Base-by-base conservation (phyloP, 2,329 filamentous ascomycete species). In the Botrytis paeoniae region DNA sequence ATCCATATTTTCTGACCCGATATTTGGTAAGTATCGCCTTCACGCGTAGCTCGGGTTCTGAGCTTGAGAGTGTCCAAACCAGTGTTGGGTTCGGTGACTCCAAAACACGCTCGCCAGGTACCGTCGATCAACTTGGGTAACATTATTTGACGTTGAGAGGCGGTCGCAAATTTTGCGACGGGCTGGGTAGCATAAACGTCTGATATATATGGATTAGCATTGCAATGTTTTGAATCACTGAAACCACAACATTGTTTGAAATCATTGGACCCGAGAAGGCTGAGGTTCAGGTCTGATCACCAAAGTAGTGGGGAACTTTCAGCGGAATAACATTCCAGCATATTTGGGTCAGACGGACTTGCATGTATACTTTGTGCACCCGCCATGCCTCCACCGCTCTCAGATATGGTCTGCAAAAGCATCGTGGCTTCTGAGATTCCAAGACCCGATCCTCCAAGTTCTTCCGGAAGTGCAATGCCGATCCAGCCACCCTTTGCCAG, bases 1-100 rank as follows among this genome's bases (percentile, higher is more conserved):
- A 96, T 97, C 93, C 93, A 97, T 71, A 95, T 95, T 83, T 97
- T 97, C 80, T 95, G 92, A 0, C 93, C 93, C 0, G 88, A 88
- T 18, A 97, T 86, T 1, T 83, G 84, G 80, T 95, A 97, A 6
- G 84, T 86, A 22, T 87, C 84, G 0, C 87, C 88, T 32, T 89
- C 87, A 76, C 86, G 87, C 43, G 81, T 86, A 0, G 93, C 93
- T 9, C 83, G 82, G 0, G 93, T 95, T 57, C 85, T 86, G 5
- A 97, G 83, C 60, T 90, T 88, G 18, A 95, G 83, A 0, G 93
- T 97, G 74, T 97, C 91, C 1, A 97, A 87, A 0, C 93, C 93
- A 0, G 92, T 90, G 75, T 94, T 91, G 0, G 93, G 93, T 80
- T 95, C 93, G n/a, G 92, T 95, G 2, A 96, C 93, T 20, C 93